A percentile compares a stretch with the other conserved stretches of the same genome.
Evolutionary conservation across 1,139 yeast genomes (phyloP).

Genomic region (Yamadazyma siamensis): DNA sequence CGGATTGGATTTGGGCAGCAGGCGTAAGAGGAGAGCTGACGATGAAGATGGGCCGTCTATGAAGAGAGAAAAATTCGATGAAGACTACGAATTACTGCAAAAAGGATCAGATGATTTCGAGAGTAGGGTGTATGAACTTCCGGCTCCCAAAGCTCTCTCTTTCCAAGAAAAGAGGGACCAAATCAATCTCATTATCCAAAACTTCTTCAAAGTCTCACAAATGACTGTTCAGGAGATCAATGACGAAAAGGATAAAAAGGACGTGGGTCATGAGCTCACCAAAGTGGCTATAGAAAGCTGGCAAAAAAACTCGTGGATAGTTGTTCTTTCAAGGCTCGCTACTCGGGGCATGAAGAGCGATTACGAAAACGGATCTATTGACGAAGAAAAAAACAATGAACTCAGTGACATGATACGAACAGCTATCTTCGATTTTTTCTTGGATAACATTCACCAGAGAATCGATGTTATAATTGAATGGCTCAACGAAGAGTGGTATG

Average conservation of each 20-base stretch:
- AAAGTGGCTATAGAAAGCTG: slow-evolving; percentile 59
- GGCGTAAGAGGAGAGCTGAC: slow-evolving; percentile 7
- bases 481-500: slow-evolving; percentile 96
- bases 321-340: slow-evolving; percentile 71
- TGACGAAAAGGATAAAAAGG: slow-evolving; percentile 16
- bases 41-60: slow-evolving; percentile 3
- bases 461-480: slow-evolving; percentile 84
- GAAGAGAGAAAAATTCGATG: slow-evolving; percentile 7
- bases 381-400: slow-evolving; percentile 27
- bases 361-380: slow-evolving; percentile 14
- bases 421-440: slow-evolving; percentile 68
- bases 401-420: slow-evolving; percentile 63
- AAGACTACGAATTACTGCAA: neutral
- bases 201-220: slow-evolving; percentile 50
- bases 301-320: slow-evolving; percentile 75
- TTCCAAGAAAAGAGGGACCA: slow-evolving; percentile 53
- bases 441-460: slow-evolving; percentile 68
- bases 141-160: slow-evolving; percentile 52
- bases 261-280: slow-evolving; percentile 36
- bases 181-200: slow-evolving; percentile 47
- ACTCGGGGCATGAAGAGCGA: slow-evolving; percentile 65
- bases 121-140: slow-evolving; percentile 45
- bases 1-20: slow-evolving; percentile 16
- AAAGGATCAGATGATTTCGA: slow-evolving; percentile 13
- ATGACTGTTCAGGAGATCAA: slow-evolving; percentile 17